Evolutionary conservation across 345 rosid genomes (phyloP), one percentile per base, ranked within the genome.

Genomic region (sweet orange (Citrus sinensis)): DNA sequence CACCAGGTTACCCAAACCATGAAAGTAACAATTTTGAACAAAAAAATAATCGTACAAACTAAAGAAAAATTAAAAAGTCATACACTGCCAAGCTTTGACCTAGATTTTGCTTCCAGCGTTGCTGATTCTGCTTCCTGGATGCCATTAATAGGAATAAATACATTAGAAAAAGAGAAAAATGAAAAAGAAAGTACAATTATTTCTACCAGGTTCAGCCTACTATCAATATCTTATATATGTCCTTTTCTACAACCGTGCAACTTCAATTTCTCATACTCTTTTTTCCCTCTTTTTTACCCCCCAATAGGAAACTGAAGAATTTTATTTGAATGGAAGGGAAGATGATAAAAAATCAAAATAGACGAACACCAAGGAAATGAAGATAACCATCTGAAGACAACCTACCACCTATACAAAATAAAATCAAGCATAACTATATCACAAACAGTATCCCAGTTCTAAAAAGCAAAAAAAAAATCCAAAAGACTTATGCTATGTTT

Each of bases 101-200:
- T 91, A 39, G 93, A 86, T 66, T 85, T 87, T 77, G 97, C 97
- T 83, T 94, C 99, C 82, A 96, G 87, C 42, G 93, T 92, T 78
- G 99, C 95, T 77, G 91, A 86, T 87, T 94, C 97, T 79, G 92
- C 90, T 83, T 96, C 99, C 99, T 94, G 85, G 83, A 84, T 19
- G 35, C 30, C 69, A 76, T 61, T 71, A 60, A 59, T 49, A 84
- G 8, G 55, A 81, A 66, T 81, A 25, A 81, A 76, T 71, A 62
- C 17, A 61, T 68, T 79, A 58, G 70, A 73, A 42, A 56, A 11
- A 71, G 40, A 74, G 69, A 62, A 11, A 64, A 25, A 66, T 60
- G 61, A 46, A 62, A 30, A 80, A 30, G 35, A 54, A 51, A 20
- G 22, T 32, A 64, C 2, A 19, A 64, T 16, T 63, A 63, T 4